Evolutionary conservation across 768 basidiomycete species (phyloP).

Genomic region (Hericium rajendrae): DNA sequence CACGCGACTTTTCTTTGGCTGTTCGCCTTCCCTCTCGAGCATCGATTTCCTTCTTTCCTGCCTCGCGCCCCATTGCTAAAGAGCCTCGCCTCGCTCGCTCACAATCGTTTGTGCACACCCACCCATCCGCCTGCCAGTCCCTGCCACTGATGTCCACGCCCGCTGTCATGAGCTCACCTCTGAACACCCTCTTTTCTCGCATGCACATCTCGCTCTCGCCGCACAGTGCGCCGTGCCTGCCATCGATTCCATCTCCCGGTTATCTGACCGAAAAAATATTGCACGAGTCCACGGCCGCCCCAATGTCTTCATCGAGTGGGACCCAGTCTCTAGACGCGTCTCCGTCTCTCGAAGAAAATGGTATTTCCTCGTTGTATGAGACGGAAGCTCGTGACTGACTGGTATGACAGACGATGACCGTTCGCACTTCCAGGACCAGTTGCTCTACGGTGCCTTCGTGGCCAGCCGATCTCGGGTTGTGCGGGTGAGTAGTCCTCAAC

Average conservation of each 20-base stretch:
- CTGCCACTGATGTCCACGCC: not conserved
- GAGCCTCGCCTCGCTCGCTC: not conserved
- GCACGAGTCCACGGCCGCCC: too few species aligned
- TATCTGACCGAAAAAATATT: too few species aligned
- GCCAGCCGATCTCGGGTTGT: slow-evolving; percentile 5
- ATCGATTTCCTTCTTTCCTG: not conserved
- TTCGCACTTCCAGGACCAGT: not conserved
- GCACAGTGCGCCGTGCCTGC: too few species aligned
- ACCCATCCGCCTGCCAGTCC: not conserved
- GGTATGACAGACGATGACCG: too few species aligned
- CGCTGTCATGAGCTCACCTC: not conserved
- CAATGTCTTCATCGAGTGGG: too few species aligned
- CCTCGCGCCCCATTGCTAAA: not conserved
- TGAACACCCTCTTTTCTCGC: not conserved
- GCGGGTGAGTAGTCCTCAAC: not conserved
- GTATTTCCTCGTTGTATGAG: too few species aligned
- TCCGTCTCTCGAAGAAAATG: too few species aligned
- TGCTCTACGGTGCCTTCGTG: slow-evolving; percentile 2
- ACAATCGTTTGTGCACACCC: not conserved
- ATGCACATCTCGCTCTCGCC: not conserved
- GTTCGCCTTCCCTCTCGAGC: not conserved
- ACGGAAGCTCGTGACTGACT: too few species aligned
- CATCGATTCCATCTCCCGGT: too few species aligned
- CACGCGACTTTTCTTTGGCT: not conserved
- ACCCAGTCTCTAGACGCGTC: too few species aligned